These are phyloP conservation scores for Kurtzmaniella quercitrusa DNA, from an alignment of 1,139 yeast species.

Conservation along the genomic window DNA sequence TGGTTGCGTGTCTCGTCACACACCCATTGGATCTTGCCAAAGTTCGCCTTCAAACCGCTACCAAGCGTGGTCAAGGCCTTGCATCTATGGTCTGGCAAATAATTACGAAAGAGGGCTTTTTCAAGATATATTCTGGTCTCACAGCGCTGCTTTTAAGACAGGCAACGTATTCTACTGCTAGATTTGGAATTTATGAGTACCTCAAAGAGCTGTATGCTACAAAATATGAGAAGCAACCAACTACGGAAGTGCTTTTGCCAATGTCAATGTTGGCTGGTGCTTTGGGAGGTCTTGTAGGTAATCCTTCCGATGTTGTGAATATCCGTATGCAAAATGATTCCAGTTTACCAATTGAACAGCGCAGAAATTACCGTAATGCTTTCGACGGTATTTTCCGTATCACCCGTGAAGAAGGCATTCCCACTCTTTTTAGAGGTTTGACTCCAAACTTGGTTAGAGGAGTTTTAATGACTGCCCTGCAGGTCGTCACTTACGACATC, in stretches of 20 bases:
- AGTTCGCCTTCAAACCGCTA: slow-evolving; percentile 76
- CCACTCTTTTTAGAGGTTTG: slow-evolving; percentile 69
- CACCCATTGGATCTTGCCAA: slow-evolving; percentile 86
- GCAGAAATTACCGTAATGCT: slow-evolving; percentile 77
- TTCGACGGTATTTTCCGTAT: slow-evolving; percentile 69
- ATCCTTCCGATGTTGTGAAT: slow-evolving; percentile 84
- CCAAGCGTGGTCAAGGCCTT: slow-evolving; percentile 57
- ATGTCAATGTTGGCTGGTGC: slow-evolving; percentile 83
- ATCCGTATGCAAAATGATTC: slow-evolving; percentile 91
- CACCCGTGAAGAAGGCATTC: slow-evolving; percentile 54
- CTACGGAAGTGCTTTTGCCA: slow-evolving; percentile 53
- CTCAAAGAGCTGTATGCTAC: slow-evolving; percentile 56
- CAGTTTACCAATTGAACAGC: slow-evolving; percentile 56
- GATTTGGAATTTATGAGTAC: slow-evolving; percentile 80
- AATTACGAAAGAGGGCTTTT: slow-evolving; percentile 58
- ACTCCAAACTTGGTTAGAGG: slow-evolving; percentile 79
- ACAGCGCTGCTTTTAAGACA: slow-evolving; percentile 81
- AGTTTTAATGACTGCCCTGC: slow-evolving; percentile 85
- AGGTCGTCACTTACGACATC: slow-evolving; percentile 82
- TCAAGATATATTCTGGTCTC: slow-evolving; percentile 73
- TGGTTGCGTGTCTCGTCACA: slow-evolving; percentile 57
- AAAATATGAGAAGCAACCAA: slow-evolving; percentile 24
- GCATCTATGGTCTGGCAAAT: slow-evolving; percentile 59
- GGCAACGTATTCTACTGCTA: slow-evolving; percentile 81
- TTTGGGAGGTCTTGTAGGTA: slow-evolving; percentile 80